Base-by-base conservation (phyloP, 2,329 filamentous ascomycete genomes). In the Thelonectria olida region DNA sequence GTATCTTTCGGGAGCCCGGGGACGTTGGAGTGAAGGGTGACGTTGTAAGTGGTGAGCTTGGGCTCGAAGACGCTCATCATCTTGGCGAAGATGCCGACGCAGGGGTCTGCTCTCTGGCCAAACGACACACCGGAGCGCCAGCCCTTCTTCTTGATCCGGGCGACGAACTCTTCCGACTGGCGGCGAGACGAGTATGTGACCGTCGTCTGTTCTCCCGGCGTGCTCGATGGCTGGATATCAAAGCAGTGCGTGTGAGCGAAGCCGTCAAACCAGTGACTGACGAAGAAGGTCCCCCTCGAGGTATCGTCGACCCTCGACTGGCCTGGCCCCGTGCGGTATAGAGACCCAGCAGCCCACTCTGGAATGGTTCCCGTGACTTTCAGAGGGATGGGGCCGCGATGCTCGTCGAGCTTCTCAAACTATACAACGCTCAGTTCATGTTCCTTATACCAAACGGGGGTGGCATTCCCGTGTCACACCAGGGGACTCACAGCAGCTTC, bases 211-310 rank as follows among this genome's bases (percentile, higher is more conserved):
- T 60, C 63, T 3, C 67, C 64, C 2, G 63, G 67, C 4, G 76
- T 69, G 2, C 72, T 68, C 0, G 81, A 64, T 0, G 83, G 73
- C 3, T 87, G 69, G 28, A 95, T 90, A 58, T 92, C 84, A 72
- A 95, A 95, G 25, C 86, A 87, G 76, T 95, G 91, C 1, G 87
- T 82, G 56, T 91, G 86, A 3, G 87, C 85, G 60, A 93, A 88
- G 6, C 90, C 90, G 72, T 96, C 92, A 67, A 96, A 96, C 92
- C 92, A 96, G 74, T 96, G 92, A 1, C 83, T 85, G 12, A 89
- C 81, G 28, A 82, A 80, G 69, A 89, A 88, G 0, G 82, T 85
- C n/a, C 88, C 87, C 4, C 81, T 81, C 2, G 85, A 76, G 1
- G 86, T 88, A 42, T 78, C 74, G n/a, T 88, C 81, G 3, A 93